Conservation (phyloP, 805 yeast genomes). For the Cyberlindnera amylophila region DNA sequence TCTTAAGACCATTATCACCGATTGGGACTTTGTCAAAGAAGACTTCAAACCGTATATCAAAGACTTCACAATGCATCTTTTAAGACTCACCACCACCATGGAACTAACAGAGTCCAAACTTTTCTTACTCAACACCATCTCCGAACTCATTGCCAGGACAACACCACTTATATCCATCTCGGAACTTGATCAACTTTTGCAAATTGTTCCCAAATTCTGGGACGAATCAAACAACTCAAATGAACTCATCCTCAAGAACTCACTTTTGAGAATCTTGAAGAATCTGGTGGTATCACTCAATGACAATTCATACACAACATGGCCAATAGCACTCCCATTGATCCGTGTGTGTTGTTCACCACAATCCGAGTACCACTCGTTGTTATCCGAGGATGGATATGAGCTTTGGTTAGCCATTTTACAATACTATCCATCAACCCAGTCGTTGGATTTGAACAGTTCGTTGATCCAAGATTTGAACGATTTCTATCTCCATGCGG, state of each 20-base stretch:
- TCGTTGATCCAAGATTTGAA: slow-evolving; percentile 19
- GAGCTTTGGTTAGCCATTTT: slow-evolving; percentile 76
- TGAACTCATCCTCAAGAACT: slow-evolving; percentile 46
- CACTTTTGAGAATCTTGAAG: slow-evolving; percentile 52
- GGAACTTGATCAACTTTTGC: slow-evolving; percentile 47
- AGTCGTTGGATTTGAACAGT: slow-evolving; percentile 12
- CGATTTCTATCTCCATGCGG: slow-evolving; percentile 47
- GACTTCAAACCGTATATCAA: slow-evolving; percentile 65
- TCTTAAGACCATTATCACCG: slow-evolving; percentile 66
- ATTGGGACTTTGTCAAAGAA: slow-evolving; percentile 76
- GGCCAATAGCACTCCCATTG: slow-evolving; percentile 60
- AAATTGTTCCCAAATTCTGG: slow-evolving; percentile 76
- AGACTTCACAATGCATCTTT: slow-evolving; percentile 43
- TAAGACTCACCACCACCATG: slow-evolving; percentile 48
- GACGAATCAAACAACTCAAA: slow-evolving; percentile 45
- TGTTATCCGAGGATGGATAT: slow-evolving; percentile 80
- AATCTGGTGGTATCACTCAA: slow-evolving; percentile 55
- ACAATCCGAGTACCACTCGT: slow-evolving; percentile 46
- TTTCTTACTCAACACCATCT: slow-evolving; percentile 64
- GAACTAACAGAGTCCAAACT: slow-evolving; percentile 71
- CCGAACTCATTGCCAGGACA: slow-evolving; percentile 59
- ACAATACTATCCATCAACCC: slow-evolving; percentile 49
- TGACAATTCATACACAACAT: slow-evolving; percentile 44
- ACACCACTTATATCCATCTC: slow-evolving; percentile 56
- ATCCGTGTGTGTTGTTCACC: slow-evolving; percentile 60